Evolutionary conservation across 2,329 filamentous ascomycete species (phyloP).

Genomic region (Aspergillus novofumigatus): DNA sequence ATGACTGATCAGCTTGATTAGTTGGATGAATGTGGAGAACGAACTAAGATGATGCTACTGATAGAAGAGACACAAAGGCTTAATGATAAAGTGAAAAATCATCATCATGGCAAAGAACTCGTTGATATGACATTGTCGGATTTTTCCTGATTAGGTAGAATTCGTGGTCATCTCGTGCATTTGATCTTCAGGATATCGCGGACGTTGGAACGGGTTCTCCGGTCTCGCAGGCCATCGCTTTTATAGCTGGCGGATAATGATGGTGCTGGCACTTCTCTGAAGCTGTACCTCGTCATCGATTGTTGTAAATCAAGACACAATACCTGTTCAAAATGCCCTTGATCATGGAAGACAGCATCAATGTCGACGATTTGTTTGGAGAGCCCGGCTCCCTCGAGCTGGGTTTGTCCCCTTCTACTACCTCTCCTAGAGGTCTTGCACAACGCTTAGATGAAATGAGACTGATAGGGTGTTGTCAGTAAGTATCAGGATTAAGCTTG

Average conservation of each 20-base stretch:
- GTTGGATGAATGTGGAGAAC: neutral
- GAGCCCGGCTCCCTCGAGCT: slow-evolving; percentile 57
- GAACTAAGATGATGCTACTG: neutral
- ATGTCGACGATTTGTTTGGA: slow-evolving; percentile 72
- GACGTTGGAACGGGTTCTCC: neutral
- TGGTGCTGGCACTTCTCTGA: neutral
- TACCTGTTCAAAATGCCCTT: slow-evolving; percentile 40
- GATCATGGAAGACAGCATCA: slow-evolving; percentile 56
- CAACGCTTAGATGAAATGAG: slow-evolving; percentile 74
- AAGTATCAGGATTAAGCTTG: slow-evolving; percentile 36
- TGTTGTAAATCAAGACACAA: neutral
- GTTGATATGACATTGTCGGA: neutral
- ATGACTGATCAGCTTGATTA: neutral
- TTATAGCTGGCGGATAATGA: neutral
- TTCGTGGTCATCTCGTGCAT: neutral
- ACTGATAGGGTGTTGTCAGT: slow-evolving; percentile 76
- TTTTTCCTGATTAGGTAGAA: neutral
- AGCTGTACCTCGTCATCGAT: neutral
- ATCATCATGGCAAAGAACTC: neutral
- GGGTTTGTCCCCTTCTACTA: slow-evolving; percentile 50
- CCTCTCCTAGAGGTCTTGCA: slow-evolving; percentile 60
- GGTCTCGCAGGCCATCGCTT: neutral
- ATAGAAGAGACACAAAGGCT: neutral
- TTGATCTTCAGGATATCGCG: neutral
- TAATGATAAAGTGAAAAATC: neutral